Percentiles rank a stretch among this genome's conserved stretches.
Conservation (phyloP, 2,329 filamentous ascomycete genomes). For the Penicillium brasilianum region DNA sequence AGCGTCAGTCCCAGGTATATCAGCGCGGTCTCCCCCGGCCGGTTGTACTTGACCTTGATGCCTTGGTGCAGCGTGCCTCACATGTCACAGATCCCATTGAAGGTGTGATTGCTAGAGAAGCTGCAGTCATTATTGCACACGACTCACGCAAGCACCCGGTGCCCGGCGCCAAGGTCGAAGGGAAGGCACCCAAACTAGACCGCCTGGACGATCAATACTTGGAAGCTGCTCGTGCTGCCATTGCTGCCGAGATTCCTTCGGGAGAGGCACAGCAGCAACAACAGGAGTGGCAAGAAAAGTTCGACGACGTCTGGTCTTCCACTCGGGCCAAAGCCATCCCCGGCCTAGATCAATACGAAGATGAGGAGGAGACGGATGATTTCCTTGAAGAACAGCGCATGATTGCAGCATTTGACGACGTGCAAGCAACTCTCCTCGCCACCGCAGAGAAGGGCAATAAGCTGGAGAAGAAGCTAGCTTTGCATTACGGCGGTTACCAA, state of each 20-base stretch:
- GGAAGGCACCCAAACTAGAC: constrained; percentile 64
- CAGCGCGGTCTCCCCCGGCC: constrained; percentile 83
- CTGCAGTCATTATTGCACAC: constrained; percentile 77
- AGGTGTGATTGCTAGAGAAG: constrained; percentile 74
- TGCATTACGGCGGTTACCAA: constrained; percentile 89
- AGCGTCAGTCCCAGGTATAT: constrained; percentile 86
- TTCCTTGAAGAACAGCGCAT: constrained; percentile 63
- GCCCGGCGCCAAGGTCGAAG: constrained; percentile 68
- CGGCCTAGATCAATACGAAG: constrained; percentile 79
- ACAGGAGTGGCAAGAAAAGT: constrained; percentile 53
- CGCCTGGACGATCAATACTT: constrained; percentile 73
- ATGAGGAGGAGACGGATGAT: constrained; percentile 72
- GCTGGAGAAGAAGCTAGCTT: constrained; percentile 87
- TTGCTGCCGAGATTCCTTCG: constrained; percentile 69
- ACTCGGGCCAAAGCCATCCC: constrained; percentile 63
- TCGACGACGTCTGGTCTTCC: constrained; percentile 58
- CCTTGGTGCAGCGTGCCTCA: constrained; percentile 68
- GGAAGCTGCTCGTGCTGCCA: constrained; percentile 74
- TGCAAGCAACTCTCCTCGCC: constrained; percentile 74
- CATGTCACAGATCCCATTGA: constrained; percentile 67
- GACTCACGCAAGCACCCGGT: constrained; percentile 78
- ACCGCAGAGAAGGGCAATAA: constrained; percentile 82
- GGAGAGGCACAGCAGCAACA: constrained; percentile 58
- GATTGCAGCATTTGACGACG: constrained; percentile 72
- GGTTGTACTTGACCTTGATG: constrained; percentile 70